Base-by-base conservation (phyloP, 2,329 filamentous ascomycete genomes). In the Penicillium sp. region DNA sequence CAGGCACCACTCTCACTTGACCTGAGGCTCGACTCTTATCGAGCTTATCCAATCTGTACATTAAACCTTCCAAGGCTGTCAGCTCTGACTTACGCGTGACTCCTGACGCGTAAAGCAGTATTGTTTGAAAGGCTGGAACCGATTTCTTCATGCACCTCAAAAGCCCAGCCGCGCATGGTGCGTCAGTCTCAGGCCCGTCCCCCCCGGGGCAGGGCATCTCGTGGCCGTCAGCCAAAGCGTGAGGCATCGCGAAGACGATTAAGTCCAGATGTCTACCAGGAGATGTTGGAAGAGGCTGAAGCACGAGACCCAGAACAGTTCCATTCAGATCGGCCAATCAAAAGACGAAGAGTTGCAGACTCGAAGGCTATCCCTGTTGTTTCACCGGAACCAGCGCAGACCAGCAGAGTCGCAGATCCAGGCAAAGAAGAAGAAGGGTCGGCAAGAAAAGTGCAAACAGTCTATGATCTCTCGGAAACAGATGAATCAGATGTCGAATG, bases 401-500 rank as follows among this genome's bases (percentile, higher is more conserved):
- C 60, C 56, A 42, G 27, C 30, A 41, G 48, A 14, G n/a, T 48
- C 14, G 14, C 42, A 41, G 41, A 54, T 38, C 28, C 55, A 39
- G 47, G 13, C 13, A 27, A n/a, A 3, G 22, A 6, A 8, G 39
- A 33, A n/a, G 51, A 57, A 36, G 35, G 51, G 48, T 25, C 36
- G 22, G 36, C 24, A 5, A 61, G 50, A 22, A 52, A 58, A 38
- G 33, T 68, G 8, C 70, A 73, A 49, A 71, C 63, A 3, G 56
- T 67, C 10, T 72, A 71, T 57, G 68, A 72, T 38, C 35, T 38
- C 35, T 69, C 66, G 11, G 57, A 62, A 66, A 74, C 80, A 28
- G 79, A 82, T 53, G 81, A 81, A n/a, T 82, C 81, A 46, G 82
- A 85, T 46, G 71, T 81, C 53, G 83, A 85, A 42, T 88, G 84